phyloP scores from a whole-genome alignment of 2,329 filamentous ascomycete genomes.

The Nigrospora sphaerica region DNA sequence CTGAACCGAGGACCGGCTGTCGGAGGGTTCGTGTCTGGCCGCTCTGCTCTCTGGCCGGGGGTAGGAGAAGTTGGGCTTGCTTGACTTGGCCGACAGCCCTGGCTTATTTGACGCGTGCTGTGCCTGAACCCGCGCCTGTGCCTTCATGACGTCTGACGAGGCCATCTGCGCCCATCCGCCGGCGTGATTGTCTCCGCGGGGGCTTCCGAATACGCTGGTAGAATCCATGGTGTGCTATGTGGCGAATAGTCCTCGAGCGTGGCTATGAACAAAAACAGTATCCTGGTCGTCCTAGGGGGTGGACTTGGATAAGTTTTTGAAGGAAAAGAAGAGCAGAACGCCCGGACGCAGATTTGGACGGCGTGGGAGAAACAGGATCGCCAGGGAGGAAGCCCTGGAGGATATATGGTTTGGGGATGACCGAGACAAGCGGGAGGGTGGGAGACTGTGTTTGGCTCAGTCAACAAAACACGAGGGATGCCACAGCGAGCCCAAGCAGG shows the following conservation, averaged over 20 bases:
- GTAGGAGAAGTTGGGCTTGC: slow-evolving; percentile 26
- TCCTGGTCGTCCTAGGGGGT: neutral
- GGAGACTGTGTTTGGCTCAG: slow-evolving; percentile 1
- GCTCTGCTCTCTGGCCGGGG: slow-evolving; percentile 16
- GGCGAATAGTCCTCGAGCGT: neutral
- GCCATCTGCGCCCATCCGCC: neutral
- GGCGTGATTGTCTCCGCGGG: slow-evolving; percentile 1
- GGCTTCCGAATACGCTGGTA: neutral
- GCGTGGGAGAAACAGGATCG: slow-evolving; percentile 2
- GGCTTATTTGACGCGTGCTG: neutral
- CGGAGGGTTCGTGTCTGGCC: slow-evolving; percentile 17
- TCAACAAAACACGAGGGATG: slow-evolving; percentile 6
- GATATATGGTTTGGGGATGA: slow-evolving; percentile 3
- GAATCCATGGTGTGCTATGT: slow-evolving; percentile 1
- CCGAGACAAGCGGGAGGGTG: slow-evolving; percentile 1
- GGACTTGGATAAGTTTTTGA: slow-evolving; percentile 3
- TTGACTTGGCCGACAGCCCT: slow-evolving; percentile 10
- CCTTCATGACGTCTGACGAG: slow-evolving; percentile 7
- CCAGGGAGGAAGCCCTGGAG: slow-evolving; percentile 1
- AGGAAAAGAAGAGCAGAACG: too few species aligned
- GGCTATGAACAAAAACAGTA: neutral
- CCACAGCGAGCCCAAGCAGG: neutral
- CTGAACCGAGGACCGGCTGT: slow-evolving; percentile 33
- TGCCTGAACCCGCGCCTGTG: neutral
- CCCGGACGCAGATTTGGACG: neutral